Evolutionary conservation across 441 rosid genomes (phyloP), one percentile per base, ranked within the genome.

Genomic region (Croton laevigatus): DNA sequence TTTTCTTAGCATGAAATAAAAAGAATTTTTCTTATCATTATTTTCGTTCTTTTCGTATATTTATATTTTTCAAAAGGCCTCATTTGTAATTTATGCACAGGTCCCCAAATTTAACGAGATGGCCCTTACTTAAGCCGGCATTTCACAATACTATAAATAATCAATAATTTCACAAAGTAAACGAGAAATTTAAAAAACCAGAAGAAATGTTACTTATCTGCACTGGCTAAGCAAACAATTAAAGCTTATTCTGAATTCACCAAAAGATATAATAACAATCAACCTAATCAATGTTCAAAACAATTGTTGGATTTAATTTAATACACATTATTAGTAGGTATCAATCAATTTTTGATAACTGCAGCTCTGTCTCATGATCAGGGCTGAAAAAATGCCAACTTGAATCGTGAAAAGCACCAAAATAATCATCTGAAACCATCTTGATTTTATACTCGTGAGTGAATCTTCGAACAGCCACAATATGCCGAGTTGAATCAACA

Each of bases 361-460:
- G 81, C 75, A 85, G 82, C 48, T 84, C 84, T 3, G 78, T 64
- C 59, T 80, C 89, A 51, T 58, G 20, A 63, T 11, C 79, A 60
- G 81, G 73, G 52, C 79, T 79, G 81, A 89, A 90, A 74, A 93
- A 89, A 87, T 89, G 98, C 98, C 93, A 93, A 71, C 97, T 89
- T 59, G 91, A 85, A 75, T 88, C 93, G 78, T 87, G 93, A 62
- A 93, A 90, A 10, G 95, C 93, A 48, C 85, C 78, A 78, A 84
- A 89, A 81, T 66, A 89, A 69, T 88, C 97, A 65, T 87, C 89
- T 4, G 86, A 79, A 22, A 80, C 82, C 0, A 73, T 83, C 75
- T 82, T 75, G 54, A 90, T 67, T 14, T 59, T 65, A 66, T 78
- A 80, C 70, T 92, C 97, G 6, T 72, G 62, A 0, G 89, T 68